Base-by-base conservation (phyloP, 768 basidiomycete genomes). In the Lactifluus echinatus region DNA sequence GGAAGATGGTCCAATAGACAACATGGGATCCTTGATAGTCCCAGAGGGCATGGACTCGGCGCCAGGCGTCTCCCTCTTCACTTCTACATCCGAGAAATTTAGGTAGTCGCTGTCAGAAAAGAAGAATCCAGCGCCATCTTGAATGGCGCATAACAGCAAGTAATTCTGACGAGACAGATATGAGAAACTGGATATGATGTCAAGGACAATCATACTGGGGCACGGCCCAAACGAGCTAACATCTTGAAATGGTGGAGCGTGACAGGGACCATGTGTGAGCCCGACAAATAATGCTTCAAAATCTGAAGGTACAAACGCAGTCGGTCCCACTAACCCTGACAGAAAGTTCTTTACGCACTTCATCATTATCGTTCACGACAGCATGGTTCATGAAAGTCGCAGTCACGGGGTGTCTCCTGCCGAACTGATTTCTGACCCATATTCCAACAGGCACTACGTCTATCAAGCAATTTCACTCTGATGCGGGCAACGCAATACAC, bases 241-340 rank as follows among this genome's bases (percentile, higher is more conserved):
- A 85, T 65, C 66, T 82, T 79, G 71, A 90, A 90, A 64, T 88
- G 87, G 64, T 86, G 82, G 50, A 90, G 71, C 5, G 87, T 89
- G 31, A 89, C 66, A 21, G 87, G 88, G 26, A 89, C 84, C 43
- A 74, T 79, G 7, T 64, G 60, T 26, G 65, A 53, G 34, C 52
- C 64, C 47, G 60, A 65, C n/a, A 67, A 60, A 5, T 66, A 66
- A 40, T 48, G 63, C 58, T 40, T 65, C 56, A 68, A 63, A 53
- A 37, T 40, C 47, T 50, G 79, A 65, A 64, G 26, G n/a, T 24
- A 79, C 31, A 73, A 64, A 58, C 79, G 73, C 34, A 83, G 68
- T 60, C 81, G 72, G 81, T 82, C 59, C 48, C 47, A 47, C 21
- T 42, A 14, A 23, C 37, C 3, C 29, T 12, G 28, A n/a, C 15